A percentile compares a stretch with the other conserved stretches of the same genome.
phyloP scores from a whole-genome alignment of 495 filamentous ascomycete species.

The Stereocaulon alpinum region DNA sequence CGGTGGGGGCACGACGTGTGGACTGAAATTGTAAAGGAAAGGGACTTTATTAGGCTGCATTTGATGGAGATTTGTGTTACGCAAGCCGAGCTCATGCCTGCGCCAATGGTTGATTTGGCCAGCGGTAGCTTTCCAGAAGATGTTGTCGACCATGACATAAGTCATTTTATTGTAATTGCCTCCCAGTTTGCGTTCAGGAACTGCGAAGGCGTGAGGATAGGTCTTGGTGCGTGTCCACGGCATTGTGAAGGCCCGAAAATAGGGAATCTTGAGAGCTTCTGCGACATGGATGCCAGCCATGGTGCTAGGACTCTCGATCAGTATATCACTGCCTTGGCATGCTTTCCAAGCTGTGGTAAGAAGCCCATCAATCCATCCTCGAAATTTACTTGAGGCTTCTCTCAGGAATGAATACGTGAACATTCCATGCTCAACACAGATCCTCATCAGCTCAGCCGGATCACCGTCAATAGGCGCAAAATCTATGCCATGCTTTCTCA shows the following conservation, averaged over 20 bases:
- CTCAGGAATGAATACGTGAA: conserved; percentile 87
- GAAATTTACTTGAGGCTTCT: conserved; percentile 80
- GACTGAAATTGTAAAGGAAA: conserved; percentile 95
- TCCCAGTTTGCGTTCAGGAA: conserved; percentile 86
- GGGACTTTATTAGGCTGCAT: conserved; percentile 93
- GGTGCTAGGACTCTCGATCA: conserved; percentile 92
- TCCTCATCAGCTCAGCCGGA: conserved; percentile 85
- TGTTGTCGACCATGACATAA: conserved; percentile 93
- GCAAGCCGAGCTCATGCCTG: conserved; percentile 65
- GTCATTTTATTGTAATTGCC: conserved; percentile 91
- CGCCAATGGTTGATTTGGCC: conserved; percentile 91
- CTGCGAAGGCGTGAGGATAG: conserved; percentile 96
- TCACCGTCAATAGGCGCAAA: conserved; percentile 84
- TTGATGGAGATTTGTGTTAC: conserved; percentile 75
- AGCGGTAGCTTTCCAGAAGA: conserved; percentile 92
- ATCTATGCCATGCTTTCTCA: conserved; percentile 83
- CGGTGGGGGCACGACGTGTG: conserved; percentile 81
- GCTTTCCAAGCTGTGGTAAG: conserved; percentile 74
- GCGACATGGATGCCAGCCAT: conserved; percentile 99
- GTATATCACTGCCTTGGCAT: conserved; percentile 77
- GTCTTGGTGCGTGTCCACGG: conserved; percentile 94
- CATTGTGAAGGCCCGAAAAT: conserved; percentile 98
- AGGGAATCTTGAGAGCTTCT: conserved; percentile 88
- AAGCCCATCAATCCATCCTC: conserved; percentile 86
- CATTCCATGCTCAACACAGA: conserved; percentile 95